Evolutionary conservation across 2,329 filamentous ascomycete species (phyloP).

Genomic region (Neofusicoccum kwambonambiense): DNA sequence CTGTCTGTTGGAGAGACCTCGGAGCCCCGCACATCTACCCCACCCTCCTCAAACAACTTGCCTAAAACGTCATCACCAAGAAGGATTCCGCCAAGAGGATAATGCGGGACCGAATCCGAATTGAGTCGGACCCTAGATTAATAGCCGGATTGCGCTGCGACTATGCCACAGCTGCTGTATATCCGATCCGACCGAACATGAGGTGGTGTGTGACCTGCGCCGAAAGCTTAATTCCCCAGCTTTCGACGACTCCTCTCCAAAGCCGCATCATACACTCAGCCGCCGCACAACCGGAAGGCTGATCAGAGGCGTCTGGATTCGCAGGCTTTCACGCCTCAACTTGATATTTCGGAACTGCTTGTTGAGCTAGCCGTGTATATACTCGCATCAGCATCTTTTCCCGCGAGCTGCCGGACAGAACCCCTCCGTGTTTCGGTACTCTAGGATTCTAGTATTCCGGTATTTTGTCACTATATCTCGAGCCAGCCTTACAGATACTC

Average conservation of each 20-base stretch:
- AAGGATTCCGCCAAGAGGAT: neutral
- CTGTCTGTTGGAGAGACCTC: neutral
- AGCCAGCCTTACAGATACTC: too few relatives aligned
- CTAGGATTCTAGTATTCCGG: too few relatives aligned
- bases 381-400: too few relatives aligned
- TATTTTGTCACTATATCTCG: too few relatives aligned
- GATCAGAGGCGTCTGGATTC: too few relatives aligned
- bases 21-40: conserved; percentile 10
- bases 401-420: too few relatives aligned
- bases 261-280: neutral
- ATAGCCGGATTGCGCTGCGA: neutral
- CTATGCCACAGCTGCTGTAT: neutral
- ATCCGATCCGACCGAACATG: neutral
- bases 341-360: too few relatives aligned
- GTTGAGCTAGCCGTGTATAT: too few relatives aligned
- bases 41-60: neutral
- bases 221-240: neutral
- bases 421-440: too few relatives aligned
- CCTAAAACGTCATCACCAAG: neutral
- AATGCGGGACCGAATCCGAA: too few relatives aligned
- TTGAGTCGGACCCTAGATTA: neutral
- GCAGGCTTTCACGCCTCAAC: too few relatives aligned
- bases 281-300: neutral
- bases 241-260: neutral
- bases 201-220: neutral